phyloP scores from a whole-genome alignment of 371 early-diverging fungal genomes.

The Amoeboradix gromovi region DNA sequence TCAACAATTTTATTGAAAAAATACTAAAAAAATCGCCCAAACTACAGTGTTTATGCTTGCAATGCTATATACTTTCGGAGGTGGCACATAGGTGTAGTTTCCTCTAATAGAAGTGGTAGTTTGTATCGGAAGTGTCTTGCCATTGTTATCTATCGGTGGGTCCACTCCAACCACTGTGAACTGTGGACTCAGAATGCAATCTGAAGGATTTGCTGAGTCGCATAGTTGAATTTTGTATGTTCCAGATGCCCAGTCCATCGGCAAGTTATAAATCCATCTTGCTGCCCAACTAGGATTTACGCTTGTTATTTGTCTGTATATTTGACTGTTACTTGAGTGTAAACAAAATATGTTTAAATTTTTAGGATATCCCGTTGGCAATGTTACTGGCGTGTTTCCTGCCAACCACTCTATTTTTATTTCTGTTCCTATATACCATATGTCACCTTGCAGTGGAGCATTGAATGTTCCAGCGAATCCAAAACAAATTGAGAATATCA shows the following conservation, averaged over 20 bases:
- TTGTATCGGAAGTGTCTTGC: no score
- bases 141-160: no score
- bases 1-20: no score
- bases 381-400: background rate
- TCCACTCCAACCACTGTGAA: no score
- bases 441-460: background rate
- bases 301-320: background rate
- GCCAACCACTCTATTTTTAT: background rate
- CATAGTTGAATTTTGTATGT: background rate
- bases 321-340: background rate
- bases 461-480: no score
- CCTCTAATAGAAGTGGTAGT: no score
- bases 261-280: background rate
- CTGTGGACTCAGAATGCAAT: background rate
- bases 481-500: no score
- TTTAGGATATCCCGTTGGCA: background rate
- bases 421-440: background rate
- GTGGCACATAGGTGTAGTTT: no score
- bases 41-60: no score
- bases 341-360: background rate
- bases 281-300: background rate
- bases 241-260: background rate
- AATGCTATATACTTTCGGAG: no score
- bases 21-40: no score
- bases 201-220: background rate